Evolutionary conservation across 768 basidiomycete genomes (phyloP).

Genomic region (Boletus barrowsii): DNA sequence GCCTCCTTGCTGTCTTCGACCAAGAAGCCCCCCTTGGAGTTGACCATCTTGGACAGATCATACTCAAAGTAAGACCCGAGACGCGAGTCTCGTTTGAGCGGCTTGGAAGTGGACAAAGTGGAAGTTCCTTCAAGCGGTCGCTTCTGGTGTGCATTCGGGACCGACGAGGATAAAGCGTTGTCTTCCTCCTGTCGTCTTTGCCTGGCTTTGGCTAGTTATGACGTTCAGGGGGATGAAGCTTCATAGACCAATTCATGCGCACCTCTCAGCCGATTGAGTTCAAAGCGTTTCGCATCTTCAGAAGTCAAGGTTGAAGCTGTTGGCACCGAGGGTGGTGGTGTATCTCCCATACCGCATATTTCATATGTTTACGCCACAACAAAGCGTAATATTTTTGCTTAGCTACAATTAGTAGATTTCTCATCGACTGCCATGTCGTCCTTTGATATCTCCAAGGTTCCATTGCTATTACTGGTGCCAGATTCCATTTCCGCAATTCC

Average conservation of each 20-base stretch:
- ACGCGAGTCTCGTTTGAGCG: slow-evolving; percentile 68
- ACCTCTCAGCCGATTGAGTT: slow-evolving; percentile 81
- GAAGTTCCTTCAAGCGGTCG: slow-evolving; percentile 61
- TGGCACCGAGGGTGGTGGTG: slow-evolving; percentile 7
- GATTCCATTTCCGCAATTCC: slow-evolving; percentile 17
- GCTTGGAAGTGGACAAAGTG: slow-evolving; percentile 56
- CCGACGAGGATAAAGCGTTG: slow-evolving; percentile 43
- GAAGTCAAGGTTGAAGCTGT: slow-evolving; percentile 44
- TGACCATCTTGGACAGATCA: slow-evolving; percentile 95
- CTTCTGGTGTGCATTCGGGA: slow-evolving; percentile 67
- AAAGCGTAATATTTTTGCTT: background rate
- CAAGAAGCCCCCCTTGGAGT: slow-evolving; percentile 94
- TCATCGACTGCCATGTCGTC: slow-evolving; percentile 28
- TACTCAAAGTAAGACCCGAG: slow-evolving; percentile 95
- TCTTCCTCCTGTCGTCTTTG: slow-evolving; percentile 66
- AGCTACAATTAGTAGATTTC: slow-evolving; percentile 12
- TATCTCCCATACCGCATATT: slow-evolving; percentile 6
- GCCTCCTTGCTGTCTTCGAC: slow-evolving; percentile 84
- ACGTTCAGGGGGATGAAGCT: background rate
- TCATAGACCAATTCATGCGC: background rate
- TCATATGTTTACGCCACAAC: slow-evolving; percentile 7
- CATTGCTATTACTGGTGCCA: slow-evolving; percentile 14
- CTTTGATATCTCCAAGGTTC: slow-evolving; percentile 16
- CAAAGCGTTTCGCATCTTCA: slow-evolving; percentile 68
- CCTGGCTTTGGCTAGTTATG: slow-evolving; percentile 62